A percentile compares a stretch with the other conserved stretches of the same genome.
Evolutionary conservation across 225 moss, liverwort and hornwort genomes (phyloP).

Genomic region (Antitrichia curtipendula): DNA sequence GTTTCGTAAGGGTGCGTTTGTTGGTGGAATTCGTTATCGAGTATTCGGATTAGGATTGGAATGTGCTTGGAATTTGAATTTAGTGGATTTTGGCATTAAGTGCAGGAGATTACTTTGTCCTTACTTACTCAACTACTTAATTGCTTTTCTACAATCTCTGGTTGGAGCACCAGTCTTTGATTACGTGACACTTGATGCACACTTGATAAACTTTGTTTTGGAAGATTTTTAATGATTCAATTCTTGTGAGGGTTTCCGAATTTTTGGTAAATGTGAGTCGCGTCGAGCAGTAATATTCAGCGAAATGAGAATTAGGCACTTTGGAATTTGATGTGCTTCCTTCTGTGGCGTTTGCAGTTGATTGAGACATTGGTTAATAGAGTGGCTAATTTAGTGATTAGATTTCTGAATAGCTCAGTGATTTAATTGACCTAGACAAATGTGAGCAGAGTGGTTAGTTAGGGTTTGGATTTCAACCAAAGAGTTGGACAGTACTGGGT

Average conservation of each 20-base stretch:
- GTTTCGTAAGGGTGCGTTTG: background rate
- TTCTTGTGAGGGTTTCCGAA: background rate
- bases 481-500: background rate
- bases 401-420: background rate
- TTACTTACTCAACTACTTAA: background rate
- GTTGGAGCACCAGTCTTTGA: background rate
- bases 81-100: background rate
- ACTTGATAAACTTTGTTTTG: background rate
- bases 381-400: background rate
- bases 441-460: background rate
- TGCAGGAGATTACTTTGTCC: background rate
- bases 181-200: background rate
- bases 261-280: background rate
- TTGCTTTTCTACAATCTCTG: background rate
- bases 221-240: background rate
- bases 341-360: background rate
- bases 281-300: background rate
- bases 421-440: background rate
- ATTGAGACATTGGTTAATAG: background rate
- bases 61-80: background rate
- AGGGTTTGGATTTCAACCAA: background rate
- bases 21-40: background rate
- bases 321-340: background rate
- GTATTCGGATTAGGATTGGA: background rate
- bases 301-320: background rate